These are phyloP conservation scores for Phascolomyces articulosus DNA, from an alignment of 371 early-diverging fungal genomes.

Conservation along the genomic window DNA sequence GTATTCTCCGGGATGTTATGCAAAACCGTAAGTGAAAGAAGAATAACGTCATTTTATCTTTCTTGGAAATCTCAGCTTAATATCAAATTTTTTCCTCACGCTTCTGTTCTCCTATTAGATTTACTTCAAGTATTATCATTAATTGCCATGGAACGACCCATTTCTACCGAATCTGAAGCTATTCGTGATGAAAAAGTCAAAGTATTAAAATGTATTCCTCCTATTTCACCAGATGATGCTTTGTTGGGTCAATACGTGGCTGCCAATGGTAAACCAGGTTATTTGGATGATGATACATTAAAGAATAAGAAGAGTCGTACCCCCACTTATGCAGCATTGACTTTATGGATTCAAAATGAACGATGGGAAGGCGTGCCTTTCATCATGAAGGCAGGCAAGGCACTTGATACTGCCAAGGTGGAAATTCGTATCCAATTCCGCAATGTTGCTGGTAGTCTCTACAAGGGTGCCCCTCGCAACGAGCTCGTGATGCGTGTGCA, in stretches of 20 bases:
- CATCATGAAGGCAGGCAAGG: conserved; percentile 91
- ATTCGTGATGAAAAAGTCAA: conserved; percentile 94
- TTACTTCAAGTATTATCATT: conserved; percentile 90
- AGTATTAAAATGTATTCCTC: conserved; percentile 83
- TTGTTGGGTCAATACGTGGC: conserved; percentile 88
- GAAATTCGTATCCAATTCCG: conserved; percentile 91
- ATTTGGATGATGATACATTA: conserved; percentile 90
- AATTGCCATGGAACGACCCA: conserved; percentile 94
- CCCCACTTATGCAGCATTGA: conserved; percentile 87
- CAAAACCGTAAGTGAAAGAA: conserved; percentile 89
- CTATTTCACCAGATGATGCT: conserved; percentile 77
- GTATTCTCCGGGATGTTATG: conserved; percentile 99
- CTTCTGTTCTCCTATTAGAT: conserved; percentile 54
- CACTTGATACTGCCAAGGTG: conserved; percentile 83
- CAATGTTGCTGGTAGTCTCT: conserved; percentile 83
- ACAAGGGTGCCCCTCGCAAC: conserved; percentile 78
- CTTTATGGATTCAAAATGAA: conserved; percentile 82
- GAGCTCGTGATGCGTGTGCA: conserved; percentile 95
- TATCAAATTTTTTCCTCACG: neutral
- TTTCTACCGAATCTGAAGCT: conserved; percentile 84
- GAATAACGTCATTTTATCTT: neutral
- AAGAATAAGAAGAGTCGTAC: conserved; percentile 61
- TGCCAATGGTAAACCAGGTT: conserved; percentile 83
- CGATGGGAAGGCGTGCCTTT: conserved; percentile 94
- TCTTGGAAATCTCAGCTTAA: neutral